phyloP scores from a whole-genome alignment of 2,329 filamentous ascomycete genomes.

The Colletotrichum eleusines region DNA sequence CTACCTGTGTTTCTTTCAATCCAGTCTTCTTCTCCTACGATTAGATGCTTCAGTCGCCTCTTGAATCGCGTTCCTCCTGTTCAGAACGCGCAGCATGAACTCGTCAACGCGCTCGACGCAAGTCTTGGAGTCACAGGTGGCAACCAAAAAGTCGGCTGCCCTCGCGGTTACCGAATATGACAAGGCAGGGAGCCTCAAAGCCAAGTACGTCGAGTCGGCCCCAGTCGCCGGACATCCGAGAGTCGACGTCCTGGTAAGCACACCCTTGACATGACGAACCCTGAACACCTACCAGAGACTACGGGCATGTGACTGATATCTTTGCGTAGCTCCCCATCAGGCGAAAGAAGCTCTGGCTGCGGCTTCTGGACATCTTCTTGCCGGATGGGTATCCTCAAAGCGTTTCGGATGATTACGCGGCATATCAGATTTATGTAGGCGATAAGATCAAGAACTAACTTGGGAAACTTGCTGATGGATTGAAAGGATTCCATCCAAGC shows the following conservation, averaged over 20 bases:
- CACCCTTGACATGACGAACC: neutral
- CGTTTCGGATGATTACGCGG: slow-evolving; percentile 37
- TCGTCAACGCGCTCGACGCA: slow-evolving; percentile 24
- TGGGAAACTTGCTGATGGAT: neutral
- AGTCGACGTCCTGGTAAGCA: slow-evolving; percentile 36
- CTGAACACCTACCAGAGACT: neutral
- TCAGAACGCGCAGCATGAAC: neutral
- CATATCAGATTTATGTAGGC: slow-evolving; percentile 36
- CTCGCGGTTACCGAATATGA: slow-evolving; percentile 33
- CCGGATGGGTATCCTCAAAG: slow-evolving; percentile 38
- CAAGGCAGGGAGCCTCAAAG: slow-evolving; percentile 34
- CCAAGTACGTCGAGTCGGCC: slow-evolving; percentile 36
- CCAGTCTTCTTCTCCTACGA: neutral
- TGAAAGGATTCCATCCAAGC: slow-evolving; percentile 37
- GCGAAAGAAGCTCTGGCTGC: slow-evolving; percentile 31
- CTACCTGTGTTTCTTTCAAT: neutral
- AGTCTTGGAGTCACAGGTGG: slow-evolving; percentile 5
- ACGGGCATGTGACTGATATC: slow-evolving; percentile 24
- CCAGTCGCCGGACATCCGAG: slow-evolving; percentile 17
- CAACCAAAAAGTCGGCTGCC: neutral
- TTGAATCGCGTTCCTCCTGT: neutral
- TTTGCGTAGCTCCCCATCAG: slow-evolving; percentile 21
- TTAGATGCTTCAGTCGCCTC: neutral
- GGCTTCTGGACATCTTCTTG: slow-evolving; percentile 33
- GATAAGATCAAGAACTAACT: too few species aligned